Percentiles rank a stretch among this genome's conserved stretches.
These are phyloP conservation scores for Abrus precatorius DNA, from an alignment of 306 rosid species.

Conservation along the genomic window DNA sequence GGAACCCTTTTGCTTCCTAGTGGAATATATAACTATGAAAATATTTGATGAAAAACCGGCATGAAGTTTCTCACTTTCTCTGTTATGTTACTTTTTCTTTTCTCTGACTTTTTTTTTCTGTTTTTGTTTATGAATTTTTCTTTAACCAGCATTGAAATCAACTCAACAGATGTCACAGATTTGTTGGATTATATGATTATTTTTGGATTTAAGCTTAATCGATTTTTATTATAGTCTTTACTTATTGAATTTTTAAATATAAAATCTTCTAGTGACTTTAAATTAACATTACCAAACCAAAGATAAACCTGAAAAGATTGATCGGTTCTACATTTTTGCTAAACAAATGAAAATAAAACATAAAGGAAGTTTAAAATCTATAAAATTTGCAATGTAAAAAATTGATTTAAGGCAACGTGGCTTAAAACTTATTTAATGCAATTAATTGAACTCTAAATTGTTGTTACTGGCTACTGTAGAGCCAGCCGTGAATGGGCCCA, in stretches of 20 bases:
- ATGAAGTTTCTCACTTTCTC: too few relatives aligned
- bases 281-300: background rate
- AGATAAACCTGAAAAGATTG: background rate
- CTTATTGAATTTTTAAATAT: background rate
- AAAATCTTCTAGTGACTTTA: background rate
- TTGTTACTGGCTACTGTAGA: background rate
- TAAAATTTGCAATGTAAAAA: background rate
- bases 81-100: too few relatives aligned
- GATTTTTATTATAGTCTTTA: too few relatives aligned
- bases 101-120: too few relatives aligned
- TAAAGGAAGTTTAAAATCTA: background rate
- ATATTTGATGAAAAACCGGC: background rate
- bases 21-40: background rate
- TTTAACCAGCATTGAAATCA: background rate
- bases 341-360: background rate
- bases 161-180: background rate
- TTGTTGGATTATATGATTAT: background rate
- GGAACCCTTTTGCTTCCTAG: slow-evolving; percentile 19
- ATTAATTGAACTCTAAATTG: slow-evolving; percentile 2
- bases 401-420: background rate
- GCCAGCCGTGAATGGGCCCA: background rate
- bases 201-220: background rate
- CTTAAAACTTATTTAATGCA: background rate
- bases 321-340: background rate
- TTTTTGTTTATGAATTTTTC: background rate